Conservation (phyloP, 192 early-diverging fungal species). For the Gryganskiella cystojenkinii region DNA sequence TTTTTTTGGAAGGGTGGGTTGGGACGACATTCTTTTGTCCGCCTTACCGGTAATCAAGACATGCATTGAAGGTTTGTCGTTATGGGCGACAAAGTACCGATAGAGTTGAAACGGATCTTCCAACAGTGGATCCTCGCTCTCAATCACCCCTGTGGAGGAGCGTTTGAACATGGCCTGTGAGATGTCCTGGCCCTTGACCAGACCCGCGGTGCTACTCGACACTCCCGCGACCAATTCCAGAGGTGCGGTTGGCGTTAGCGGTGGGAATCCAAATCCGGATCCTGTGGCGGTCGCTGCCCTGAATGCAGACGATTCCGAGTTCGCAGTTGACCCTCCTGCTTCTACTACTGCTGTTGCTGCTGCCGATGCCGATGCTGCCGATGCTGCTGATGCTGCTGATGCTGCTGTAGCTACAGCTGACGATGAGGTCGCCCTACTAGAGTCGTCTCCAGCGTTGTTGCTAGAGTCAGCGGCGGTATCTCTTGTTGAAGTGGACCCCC, state of each 20-base stretch:
- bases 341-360: too few relatives aligned
- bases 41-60: slow-evolving; percentile 42
- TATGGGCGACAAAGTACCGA: slow-evolving; percentile 53
- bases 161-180: slow-evolving; percentile 19
- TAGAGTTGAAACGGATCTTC: slow-evolving; percentile 49
- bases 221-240: neutral
- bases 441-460: too few relatives aligned
- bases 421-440: too few relatives aligned
- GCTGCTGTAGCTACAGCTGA: too few relatives aligned
- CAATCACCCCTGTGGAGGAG: slow-evolving; percentile 15
- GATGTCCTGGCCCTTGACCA: slow-evolving; percentile 14
- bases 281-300: too few relatives aligned
- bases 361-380: too few relatives aligned
- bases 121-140: slow-evolving; percentile 21
- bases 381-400: too few relatives aligned
- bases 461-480: too few relatives aligned
- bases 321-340: too few relatives aligned
- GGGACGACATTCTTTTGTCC: neutral
- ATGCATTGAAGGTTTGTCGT: slow-evolving; percentile 52
- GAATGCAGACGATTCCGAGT: too few relatives aligned
- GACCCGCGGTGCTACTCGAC: neutral
- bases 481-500: too few relatives aligned
- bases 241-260: neutral
- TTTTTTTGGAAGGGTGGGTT: too few relatives aligned
- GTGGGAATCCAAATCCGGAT: neutral